A percentile compares a stretch with the other conserved stretches of the same genome.
These are phyloP conservation scores for Venturia effusa DNA, from an alignment of 2,329 filamentous ascomycete species.

Conservation along the genomic window DNA sequence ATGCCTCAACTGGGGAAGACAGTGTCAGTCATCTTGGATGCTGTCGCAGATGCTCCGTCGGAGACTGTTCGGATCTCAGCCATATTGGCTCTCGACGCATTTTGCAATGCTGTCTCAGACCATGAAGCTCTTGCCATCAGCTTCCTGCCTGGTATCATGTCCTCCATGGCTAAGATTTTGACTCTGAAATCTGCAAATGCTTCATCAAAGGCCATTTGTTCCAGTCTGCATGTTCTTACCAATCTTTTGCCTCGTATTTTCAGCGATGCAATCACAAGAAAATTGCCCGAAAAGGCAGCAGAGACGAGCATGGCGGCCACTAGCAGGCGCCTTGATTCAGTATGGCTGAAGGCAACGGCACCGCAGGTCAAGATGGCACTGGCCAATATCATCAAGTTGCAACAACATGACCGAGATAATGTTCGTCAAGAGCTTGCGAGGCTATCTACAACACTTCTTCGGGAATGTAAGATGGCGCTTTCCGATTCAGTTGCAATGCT, in stretches of 20 bases:
- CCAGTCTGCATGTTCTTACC: constrained; percentile 43
- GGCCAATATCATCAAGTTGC: constrained; percentile 63
- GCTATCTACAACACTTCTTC: constrained; percentile 64
- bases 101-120: constrained; percentile 57
- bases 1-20: constrained; percentile 74
- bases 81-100: constrained; percentile 49
- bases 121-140: constrained; percentile 60
- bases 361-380: constrained; percentile 76
- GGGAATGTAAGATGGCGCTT: constrained; percentile 67
- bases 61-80: constrained; percentile 64
- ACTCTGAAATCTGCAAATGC: constrained; percentile 45
- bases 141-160: constrained; percentile 82
- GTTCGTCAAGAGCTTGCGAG: constrained; percentile 57
- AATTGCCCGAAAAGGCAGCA: constrained; percentile 16
- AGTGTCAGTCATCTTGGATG: constrained; percentile 59
- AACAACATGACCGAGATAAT: constrained; percentile 56
- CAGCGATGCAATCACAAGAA: constrained; percentile 31
- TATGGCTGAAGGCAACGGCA: constrained; percentile 72
- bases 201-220: constrained; percentile 1
- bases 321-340: constrained; percentile 27
- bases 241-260: constrained; percentile 34
- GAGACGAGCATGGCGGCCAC: not conserved
- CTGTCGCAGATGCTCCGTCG: constrained; percentile 37
- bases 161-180: constrained; percentile 64
- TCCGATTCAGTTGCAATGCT: constrained; percentile 58